These are phyloP conservation scores for Rhododendron henanense DNA, from an alignment of 148 eudicot species.

Conservation along the genomic window DNA sequence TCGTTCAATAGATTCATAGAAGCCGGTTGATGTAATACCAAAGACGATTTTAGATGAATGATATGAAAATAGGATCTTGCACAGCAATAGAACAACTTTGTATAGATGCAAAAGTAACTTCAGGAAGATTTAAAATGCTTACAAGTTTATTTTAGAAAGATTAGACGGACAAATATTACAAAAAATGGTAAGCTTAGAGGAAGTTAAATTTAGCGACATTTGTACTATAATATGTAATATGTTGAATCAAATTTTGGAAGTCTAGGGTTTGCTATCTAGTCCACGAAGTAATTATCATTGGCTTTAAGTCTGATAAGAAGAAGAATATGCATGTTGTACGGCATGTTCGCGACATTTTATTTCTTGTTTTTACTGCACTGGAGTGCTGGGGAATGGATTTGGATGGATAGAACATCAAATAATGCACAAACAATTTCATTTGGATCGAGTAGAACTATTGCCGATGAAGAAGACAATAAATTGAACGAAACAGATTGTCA, in stretches of 20 bases:
- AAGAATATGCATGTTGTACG: background rate
- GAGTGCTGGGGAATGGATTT: background rate
- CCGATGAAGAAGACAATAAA: background rate
- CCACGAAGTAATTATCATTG: background rate
- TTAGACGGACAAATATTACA: background rate
- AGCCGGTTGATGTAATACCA: background rate
- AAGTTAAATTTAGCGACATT: background rate
- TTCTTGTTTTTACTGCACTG: background rate
- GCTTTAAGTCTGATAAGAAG: background rate
- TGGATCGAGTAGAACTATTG: background rate
- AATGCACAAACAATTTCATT: background rate
- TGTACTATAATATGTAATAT: background rate
- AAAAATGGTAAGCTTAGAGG: background rate
- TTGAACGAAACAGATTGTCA: constrained; percentile 2
- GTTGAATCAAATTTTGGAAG: background rate
- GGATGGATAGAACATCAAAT: background rate
- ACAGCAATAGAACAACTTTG: background rate
- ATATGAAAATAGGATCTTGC: background rate
- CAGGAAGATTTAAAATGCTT: background rate
- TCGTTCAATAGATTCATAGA: background rate
- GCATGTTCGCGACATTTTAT: background rate
- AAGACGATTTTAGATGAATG: background rate
- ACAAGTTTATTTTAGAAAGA: background rate
- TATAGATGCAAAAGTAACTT: background rate
- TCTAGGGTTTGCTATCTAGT: background rate